Evolutionary conservation across 176 grass and related monocot species (phyloP).

Genomic region (Phragmites australis): DNA sequence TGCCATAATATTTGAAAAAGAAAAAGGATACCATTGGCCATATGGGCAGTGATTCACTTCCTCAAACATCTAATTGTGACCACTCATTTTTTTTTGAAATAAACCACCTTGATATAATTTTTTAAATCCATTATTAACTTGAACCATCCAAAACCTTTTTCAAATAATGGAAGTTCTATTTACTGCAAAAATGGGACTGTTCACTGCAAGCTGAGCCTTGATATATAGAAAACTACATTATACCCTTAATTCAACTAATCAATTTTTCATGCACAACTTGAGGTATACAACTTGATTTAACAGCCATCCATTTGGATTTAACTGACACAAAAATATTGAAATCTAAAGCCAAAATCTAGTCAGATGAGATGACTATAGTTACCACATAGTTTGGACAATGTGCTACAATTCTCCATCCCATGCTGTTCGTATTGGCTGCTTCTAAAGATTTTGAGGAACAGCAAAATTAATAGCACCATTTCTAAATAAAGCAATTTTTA

Average conservation of each 20-base stretch:
- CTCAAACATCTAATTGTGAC: background rate
- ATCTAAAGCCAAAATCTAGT: conserved; percentile 26
- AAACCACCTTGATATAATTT: background rate
- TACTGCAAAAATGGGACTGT: background rate
- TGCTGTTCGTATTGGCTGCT: background rate
- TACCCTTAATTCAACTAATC: background rate
- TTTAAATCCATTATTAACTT: background rate
- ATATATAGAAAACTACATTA: background rate
- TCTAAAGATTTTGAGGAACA: background rate
- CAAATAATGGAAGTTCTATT: background rate
- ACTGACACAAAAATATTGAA: conserved; percentile 1
- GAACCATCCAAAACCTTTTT: background rate
- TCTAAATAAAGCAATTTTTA: too few relatives aligned
- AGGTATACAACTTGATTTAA: background rate
- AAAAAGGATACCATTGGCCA: background rate
- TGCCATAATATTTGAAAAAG: background rate
- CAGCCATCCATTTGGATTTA: background rate
- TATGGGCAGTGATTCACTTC: background rate
- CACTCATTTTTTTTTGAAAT: background rate
- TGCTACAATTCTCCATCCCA: background rate
- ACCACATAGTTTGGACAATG: background rate
- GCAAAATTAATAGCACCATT: too few relatives aligned
- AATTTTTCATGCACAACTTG: background rate
- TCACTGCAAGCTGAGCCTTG: background rate
- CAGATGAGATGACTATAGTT: conserved; percentile 27